Percentiles rank a stretch among this genome's conserved stretches.
phyloP scores from a whole-genome alignment of 176 grass and related monocot species.

The Juncus effusus region DNA sequence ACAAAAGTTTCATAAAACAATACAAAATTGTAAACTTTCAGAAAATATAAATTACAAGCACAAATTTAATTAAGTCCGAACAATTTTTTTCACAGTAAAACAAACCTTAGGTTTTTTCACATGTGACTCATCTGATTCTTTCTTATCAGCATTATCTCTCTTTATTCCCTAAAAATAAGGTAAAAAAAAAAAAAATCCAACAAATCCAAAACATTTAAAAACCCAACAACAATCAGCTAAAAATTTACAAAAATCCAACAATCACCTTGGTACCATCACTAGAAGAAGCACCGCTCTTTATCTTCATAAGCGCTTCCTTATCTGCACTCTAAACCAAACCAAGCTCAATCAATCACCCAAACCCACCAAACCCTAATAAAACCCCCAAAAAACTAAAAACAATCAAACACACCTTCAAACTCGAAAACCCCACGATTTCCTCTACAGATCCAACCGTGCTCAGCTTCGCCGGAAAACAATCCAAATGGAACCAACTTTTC shows the following conservation, averaged over 20 bases:
- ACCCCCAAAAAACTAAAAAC: neutral
- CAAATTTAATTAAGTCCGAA: too few relatives aligned
- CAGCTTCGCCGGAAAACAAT: slow-evolving; percentile 49
- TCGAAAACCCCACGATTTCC: slow-evolving; percentile 52
- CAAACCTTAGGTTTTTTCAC: slow-evolving; percentile 46
- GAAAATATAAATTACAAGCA: neutral
- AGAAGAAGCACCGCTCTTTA: slow-evolving; percentile 36
- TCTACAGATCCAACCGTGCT: slow-evolving; percentile 42
- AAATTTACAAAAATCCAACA: neutral
- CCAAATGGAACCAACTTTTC: slow-evolving; percentile 68
- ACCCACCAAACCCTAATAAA: neutral
- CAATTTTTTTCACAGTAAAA: too few relatives aligned
- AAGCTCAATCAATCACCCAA: slow-evolving; percentile 11
- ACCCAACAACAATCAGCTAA: neutral
- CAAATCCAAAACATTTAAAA: neutral
- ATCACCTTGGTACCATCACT: slow-evolving; percentile 8
- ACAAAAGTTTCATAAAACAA: neutral
- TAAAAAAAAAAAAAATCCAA: neutral
- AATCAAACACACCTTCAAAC: slow-evolving; percentile 52
- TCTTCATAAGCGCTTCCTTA: slow-evolving; percentile 41
- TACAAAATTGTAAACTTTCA: neutral
- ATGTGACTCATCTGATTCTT: slow-evolving; percentile 26
- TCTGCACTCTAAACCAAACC: slow-evolving; percentile 43
- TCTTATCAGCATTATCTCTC: slow-evolving; percentile 13
- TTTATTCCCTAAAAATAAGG: slow-evolving; percentile 42